Evolutionary conservation across 2,329 filamentous ascomycete species (phyloP).

Genomic region (Penicillium paneum): DNA sequence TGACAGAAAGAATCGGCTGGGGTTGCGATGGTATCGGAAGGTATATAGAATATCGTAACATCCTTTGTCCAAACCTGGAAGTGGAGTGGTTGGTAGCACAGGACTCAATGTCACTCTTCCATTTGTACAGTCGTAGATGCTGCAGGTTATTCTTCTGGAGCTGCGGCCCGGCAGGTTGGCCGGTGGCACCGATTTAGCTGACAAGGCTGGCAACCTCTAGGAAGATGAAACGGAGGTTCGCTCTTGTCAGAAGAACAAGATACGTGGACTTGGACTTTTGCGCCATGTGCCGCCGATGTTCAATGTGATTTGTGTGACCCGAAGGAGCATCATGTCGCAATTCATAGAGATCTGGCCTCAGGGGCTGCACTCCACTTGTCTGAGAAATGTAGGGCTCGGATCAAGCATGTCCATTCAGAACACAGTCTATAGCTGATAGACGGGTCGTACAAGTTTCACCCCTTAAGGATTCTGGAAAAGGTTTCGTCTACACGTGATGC

Average conservation of each 20-base stretch:
- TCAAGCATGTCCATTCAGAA: background rate
- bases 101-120: slow-evolving; percentile 1
- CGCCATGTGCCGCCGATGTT: slow-evolving; percentile 4
- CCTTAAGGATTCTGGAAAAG: background rate
- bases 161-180: background rate
- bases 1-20: background rate
- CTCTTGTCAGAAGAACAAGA: background rate
- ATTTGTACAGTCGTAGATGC: background rate
- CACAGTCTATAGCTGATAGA: background rate
- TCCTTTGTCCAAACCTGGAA: background rate
- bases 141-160: background rate
- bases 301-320: background rate
- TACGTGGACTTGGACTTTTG: background rate
- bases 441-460: background rate
- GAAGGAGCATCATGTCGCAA: background rate
- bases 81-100: slow-evolving; percentile 4
- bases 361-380: background rate
- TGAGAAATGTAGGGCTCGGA: background rate
- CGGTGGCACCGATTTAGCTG: background rate
- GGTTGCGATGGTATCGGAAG: background rate
- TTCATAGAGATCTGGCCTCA: background rate
- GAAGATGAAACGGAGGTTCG: background rate
- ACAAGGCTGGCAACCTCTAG: background rate
- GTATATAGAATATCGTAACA: background rate
- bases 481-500: slow-evolving; percentile 6